Base-by-base conservation (phyloP, 495 filamentous ascomycete genomes). In the Aspergillus sclerotioniger region DNA sequence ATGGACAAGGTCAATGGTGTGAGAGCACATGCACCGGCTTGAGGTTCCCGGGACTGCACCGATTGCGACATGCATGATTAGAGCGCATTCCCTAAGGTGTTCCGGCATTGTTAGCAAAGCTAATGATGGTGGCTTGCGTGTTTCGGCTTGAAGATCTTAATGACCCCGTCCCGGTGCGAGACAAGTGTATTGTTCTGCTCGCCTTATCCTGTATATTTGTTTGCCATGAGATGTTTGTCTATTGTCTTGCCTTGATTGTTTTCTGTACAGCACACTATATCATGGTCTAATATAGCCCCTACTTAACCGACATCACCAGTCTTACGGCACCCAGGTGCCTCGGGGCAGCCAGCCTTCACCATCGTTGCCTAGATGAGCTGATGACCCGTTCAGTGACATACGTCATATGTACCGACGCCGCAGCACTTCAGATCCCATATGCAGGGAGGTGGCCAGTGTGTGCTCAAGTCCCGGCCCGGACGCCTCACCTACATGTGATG, bases 1-100 rank as follows among this genome's bases (percentile, higher is more conserved):
- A 41, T 32, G 12, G 51, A 48, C 32, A 29, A 48, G 10, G 49
- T 59, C 31, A 61, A 63, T 44, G 50, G 58, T 16, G 44, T 51
- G 37, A 51, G 47, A n/a, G 13, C 37, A 41, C 37, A 12, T 41
- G 37, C n/a, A 41, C 37, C 13, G 37, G 37, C 37, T 12, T 41
- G 37, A 41, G 37, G 37, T n/a, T 15, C 2, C 33, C 33, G 33
- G 33, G 13, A 10, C 8, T 9, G 13, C 13, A 37, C 3, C 7
- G 9, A 9, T 37, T 15, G 33, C 8, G 33, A 37, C 37, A 41
- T 41, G 37, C 13, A 41, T 41, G 12, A 41, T n/a, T 15, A 41
- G 12, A 12, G n/a, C n/a, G 37, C n/a, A 41, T 15, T 6, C 15
- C 2, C 37, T 13, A 41, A 15, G 13, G 13, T n/a, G 13, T 10